Evolutionary conservation across 148 eudicot species (phyloP).

Genomic region (Silene latifolia): DNA sequence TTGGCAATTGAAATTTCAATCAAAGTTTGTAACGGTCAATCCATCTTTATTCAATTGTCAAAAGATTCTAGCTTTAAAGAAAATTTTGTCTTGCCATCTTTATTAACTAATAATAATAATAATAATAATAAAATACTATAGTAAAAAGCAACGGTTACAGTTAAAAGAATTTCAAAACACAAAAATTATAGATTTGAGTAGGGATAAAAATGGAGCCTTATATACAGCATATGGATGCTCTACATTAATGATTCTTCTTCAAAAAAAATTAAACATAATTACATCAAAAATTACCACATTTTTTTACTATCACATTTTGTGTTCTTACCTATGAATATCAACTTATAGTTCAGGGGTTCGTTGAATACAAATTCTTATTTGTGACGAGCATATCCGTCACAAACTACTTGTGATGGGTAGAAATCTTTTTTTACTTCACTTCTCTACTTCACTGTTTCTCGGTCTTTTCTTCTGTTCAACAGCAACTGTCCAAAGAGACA

Average conservation of each 20-base stretch:
- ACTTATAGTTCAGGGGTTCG: neutral
- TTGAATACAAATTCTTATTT: too few relatives aligned
- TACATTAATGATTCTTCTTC: too few relatives aligned
- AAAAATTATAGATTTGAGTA: too few relatives aligned
- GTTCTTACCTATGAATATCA: neutral
- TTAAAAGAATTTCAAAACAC: neutral
- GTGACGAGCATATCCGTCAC: too few relatives aligned
- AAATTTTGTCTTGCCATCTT: neutral
- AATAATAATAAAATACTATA: too few relatives aligned
- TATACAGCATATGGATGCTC: neutral
- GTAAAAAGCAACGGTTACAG: neutral
- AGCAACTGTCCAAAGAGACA: conserved; percentile 47
- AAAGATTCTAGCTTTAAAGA: neutral
- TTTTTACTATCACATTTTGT: neutral
- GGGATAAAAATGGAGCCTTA: neutral
- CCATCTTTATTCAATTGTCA: too few relatives aligned
- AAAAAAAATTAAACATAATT: neutral
- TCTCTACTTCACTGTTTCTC: conserved; percentile 31
- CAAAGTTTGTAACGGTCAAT: neutral
- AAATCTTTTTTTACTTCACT: conserved; percentile 26
- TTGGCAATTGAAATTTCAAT: neutral
- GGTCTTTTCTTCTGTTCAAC: conserved; percentile 36
- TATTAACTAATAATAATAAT: neutral
- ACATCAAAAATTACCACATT: neutral
- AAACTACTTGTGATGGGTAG: conserved; percentile 19